Evolutionary conservation across 192 early-diverging fungal species (phyloP).

Genomic region (Linnemannia elongata): DNA sequence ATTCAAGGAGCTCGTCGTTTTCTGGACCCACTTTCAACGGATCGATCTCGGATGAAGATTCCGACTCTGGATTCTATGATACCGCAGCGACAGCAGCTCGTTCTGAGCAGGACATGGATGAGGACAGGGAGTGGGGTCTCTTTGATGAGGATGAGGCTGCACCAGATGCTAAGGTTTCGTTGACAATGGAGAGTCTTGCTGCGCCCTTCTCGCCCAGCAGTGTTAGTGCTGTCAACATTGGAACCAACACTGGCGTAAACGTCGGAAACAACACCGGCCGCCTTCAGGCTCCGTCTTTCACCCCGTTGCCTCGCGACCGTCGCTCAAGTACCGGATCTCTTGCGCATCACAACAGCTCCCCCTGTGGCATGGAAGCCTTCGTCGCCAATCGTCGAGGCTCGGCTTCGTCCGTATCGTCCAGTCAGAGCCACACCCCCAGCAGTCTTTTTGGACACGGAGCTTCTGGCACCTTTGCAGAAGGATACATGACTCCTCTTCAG

Average conservation of each 20-base stretch:
- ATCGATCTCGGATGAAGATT: constrained; percentile 35
- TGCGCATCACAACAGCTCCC: constrained; percentile 17
- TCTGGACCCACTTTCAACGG: neutral
- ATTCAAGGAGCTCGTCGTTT: neutral
- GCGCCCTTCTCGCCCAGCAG: neutral
- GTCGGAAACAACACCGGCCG: neutral
- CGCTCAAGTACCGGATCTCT: constrained; percentile 51
- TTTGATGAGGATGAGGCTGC: constrained; percentile 42
- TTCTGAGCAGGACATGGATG: constrained; percentile 45
- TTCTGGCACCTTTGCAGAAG: constrained; percentile 11
- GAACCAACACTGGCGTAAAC: neutral
- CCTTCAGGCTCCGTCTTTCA: neutral
- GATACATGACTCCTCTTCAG: constrained; percentile 26
- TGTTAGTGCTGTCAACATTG: neutral
- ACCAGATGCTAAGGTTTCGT: neutral
- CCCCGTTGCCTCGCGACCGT: constrained; percentile 28
- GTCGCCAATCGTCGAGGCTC: constrained; percentile 51
- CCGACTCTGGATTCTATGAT: constrained; percentile 40
- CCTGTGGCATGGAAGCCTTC: constrained; percentile 51
- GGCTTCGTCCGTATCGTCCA: constrained; percentile 32
- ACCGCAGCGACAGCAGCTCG: neutral
- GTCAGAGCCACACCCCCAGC: constrained; percentile 7
- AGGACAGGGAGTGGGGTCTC: constrained; percentile 51
- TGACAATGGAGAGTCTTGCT: constrained; percentile 8
- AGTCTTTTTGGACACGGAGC: neutral